A percentile compares a stretch with the other conserved stretches of the same genome.
Conservation (phyloP, 768 basidiomycete genomes). For the Naganishia antarctica region DNA sequence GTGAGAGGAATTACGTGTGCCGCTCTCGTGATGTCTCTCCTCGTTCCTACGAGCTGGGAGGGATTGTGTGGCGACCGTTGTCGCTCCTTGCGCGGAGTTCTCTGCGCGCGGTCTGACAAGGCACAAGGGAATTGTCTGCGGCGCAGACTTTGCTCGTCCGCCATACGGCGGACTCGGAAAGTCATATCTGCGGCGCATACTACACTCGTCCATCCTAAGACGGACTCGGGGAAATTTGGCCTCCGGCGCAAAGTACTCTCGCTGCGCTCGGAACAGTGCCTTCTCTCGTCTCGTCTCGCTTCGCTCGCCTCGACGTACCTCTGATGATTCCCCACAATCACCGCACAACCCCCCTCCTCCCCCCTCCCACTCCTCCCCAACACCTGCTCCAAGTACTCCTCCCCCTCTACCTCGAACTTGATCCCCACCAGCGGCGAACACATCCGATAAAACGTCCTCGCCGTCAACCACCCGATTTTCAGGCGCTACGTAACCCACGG, state of each 20-base stretch:
- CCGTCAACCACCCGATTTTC: background rate
- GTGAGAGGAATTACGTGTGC: too few relatives aligned
- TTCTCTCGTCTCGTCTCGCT: background rate
- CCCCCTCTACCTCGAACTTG: constrained; percentile 73
- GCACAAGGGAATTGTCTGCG: too few relatives aligned
- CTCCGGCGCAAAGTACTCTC: background rate
- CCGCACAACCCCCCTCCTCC: constrained; percentile 49
- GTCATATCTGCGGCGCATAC: too few relatives aligned
- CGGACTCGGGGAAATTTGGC: too few relatives aligned
- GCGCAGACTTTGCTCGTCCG: background rate
- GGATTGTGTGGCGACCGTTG: background rate
- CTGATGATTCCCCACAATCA: constrained; percentile 86
- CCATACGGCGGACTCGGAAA: too few relatives aligned
- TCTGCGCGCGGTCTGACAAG: too few relatives aligned
- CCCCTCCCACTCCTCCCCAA: constrained; percentile 33
- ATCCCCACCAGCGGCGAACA: constrained; percentile 64
- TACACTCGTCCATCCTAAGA: too few relatives aligned
- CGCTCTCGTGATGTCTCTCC: too few relatives aligned
- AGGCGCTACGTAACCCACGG: background rate
- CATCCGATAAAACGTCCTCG: constrained; percentile 63
- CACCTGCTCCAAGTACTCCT: constrained; percentile 63
- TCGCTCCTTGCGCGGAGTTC: too few relatives aligned
- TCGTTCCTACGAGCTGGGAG: too few relatives aligned
- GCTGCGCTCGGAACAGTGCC: background rate
- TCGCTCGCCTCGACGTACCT: constrained; percentile 46